Evolutionary conservation across 441 rosid genomes (phyloP), one percentile per base, ranked within the genome.

Genomic region (Gossypium gossypioides): DNA sequence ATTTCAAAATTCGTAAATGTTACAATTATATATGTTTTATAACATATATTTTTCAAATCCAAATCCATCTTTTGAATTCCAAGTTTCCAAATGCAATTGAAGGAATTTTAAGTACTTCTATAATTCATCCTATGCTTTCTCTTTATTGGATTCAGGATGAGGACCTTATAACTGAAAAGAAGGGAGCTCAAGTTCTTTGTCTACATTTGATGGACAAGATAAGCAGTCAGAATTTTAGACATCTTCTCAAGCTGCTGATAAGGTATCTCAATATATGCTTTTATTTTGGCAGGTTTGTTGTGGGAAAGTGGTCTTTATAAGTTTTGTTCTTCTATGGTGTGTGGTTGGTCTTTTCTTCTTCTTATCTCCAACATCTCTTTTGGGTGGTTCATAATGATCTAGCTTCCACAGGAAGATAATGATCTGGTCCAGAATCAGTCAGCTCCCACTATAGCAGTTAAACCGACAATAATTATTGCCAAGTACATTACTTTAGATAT

Each of bases 121-220:
- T 19, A 29, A 68, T 15, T 52, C 50, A 40, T 72, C 50, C 50
- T 71, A 40, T 50, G 52, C 50, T 37, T 61, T 59, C 65, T 32
- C 69, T 76, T 57, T 16, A 79, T 77, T 84, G 92, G 99, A 92
- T 94, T 77, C 99, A 85, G 67, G 97, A 92, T 76, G 93, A 91
- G 57, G 97, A 90, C 68, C 71, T 72, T 73, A 21, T 76, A 65
- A 73, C 86, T 32, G 90, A 92, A 48, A 78, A 54, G 85, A 76
- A 4, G 91, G 87, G 74, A 87, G 90, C 71, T 79, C 88, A 48
- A 84, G 70, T 83, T 80, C 84, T 66, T 76, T 87, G 81, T 80
- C 82, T 68, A 74, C 81, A 22, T 77, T 81, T 15, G 95, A 91
- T 79, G 77, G 76, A 58, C 81, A 63, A 63, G 92, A 88, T 56